Conservation (phyloP, 768 basidiomycete genomes). For the Agrocybe praecox region DNA sequence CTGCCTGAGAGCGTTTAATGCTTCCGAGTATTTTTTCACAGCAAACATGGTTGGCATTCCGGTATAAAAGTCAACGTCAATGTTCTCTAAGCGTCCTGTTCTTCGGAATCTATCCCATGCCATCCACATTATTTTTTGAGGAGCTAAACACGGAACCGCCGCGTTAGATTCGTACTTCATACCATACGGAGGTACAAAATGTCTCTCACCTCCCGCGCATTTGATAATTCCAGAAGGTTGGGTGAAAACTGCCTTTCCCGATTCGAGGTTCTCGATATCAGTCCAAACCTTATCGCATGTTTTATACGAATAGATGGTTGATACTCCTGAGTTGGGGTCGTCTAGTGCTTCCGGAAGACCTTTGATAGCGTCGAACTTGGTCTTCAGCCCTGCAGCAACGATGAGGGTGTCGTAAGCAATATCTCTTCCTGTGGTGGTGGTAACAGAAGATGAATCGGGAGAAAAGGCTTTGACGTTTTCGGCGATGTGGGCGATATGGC, state of each 20-base stretch:
- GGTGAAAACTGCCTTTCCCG: constrained; percentile 90
- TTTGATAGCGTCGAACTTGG: constrained; percentile 76
- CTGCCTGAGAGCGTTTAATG: constrained; percentile 73
- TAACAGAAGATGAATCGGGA: constrained; percentile 74
- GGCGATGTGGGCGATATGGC: constrained; percentile 68
- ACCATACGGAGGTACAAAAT: background rate
- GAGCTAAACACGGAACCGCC: constrained; percentile 43
- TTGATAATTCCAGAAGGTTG: constrained; percentile 93
- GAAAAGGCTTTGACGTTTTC: constrained; percentile 76
- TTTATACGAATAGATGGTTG: constrained; percentile 90
- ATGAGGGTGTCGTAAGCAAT: constrained; percentile 85
- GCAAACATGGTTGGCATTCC: constrained; percentile 97
- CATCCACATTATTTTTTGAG: constrained; percentile 98
- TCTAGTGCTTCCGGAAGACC: constrained; percentile 77
- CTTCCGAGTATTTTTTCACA: constrained; percentile 95
- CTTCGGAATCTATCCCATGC: constrained; percentile 80
- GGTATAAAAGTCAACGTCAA: constrained; percentile 79
- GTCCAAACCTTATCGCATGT: constrained; percentile 90
- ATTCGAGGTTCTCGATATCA: constrained; percentile 74
- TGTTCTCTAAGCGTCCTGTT: constrained; percentile 53
- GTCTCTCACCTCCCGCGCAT: constrained; percentile 77
- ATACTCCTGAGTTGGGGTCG: constrained; percentile 80
- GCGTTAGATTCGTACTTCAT: constrained; percentile 5
- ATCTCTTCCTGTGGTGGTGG: constrained; percentile 67
- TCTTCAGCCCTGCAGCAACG: constrained; percentile 87